A percentile compares a stretch with the other conserved stretches of the same genome.
Conservation (phyloP, 164 flowering plant genomes). For the Berberis thunbergii region DNA sequence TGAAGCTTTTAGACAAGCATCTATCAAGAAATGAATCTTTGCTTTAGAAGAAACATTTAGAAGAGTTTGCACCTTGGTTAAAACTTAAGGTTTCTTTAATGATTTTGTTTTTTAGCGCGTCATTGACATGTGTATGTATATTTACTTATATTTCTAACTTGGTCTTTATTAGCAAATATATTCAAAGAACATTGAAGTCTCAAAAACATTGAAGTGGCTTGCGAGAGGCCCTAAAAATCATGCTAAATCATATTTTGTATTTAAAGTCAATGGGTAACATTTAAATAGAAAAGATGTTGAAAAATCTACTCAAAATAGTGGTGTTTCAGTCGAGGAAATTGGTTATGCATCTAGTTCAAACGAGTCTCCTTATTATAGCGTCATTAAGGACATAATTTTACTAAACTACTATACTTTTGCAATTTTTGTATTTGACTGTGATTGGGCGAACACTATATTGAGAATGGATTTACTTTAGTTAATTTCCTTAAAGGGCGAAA, state of each 20-base stretch:
- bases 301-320: conserved; percentile 2
- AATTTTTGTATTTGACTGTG: conserved; percentile 1
- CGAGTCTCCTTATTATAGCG: not conserved
- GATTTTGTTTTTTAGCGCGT: not conserved
- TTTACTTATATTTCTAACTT: too few species aligned
- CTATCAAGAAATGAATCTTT: not conserved
- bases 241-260: not conserved
- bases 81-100: not conserved
- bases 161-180: not conserved
- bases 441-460: not conserved
- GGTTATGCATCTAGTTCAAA: too few species aligned
- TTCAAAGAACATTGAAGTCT: not conserved
- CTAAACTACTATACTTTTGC: not conserved
- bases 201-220: conserved; percentile 2
- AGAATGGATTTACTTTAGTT: not conserved
- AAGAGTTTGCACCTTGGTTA: not conserved
- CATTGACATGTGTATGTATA: not conserved
- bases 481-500: not conserved
- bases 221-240: not conserved
- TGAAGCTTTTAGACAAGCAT: not conserved
- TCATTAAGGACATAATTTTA: not conserved
- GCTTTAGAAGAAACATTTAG: not conserved
- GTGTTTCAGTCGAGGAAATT: not conserved
- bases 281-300: not conserved
- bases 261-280: not conserved